Percentiles rank a stretch among this genome's conserved stretches.
phyloP scores from a whole-genome alignment of 345 rosid genomes.

The Salix koriyanagi region DNA sequence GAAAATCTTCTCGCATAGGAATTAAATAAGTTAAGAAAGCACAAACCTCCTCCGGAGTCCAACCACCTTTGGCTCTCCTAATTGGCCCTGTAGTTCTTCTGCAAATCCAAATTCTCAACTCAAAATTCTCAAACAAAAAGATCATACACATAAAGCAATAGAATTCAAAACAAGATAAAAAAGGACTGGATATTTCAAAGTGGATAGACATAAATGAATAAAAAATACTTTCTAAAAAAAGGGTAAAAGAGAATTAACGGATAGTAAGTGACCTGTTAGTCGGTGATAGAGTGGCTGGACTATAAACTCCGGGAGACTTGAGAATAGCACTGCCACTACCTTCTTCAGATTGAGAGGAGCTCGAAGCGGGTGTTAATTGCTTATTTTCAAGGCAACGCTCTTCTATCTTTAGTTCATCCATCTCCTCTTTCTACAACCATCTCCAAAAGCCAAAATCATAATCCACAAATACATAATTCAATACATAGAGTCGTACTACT shows the following conservation, averaged over 20 bases:
- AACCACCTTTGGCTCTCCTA: conserved; percentile 96
- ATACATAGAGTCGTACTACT: not conserved
- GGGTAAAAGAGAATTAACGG: not conserved
- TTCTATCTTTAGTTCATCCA: conserved; percentile 52
- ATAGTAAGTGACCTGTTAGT: conserved; percentile 42
- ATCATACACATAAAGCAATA: not conserved
- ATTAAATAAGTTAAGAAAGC: conserved; percentile 1
- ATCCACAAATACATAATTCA: conserved; percentile 12
- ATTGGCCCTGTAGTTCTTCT: conserved; percentile 98
- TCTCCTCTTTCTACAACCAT: conserved; percentile 42
- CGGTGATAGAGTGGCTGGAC: conserved; percentile 66
- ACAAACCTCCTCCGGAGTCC: conserved; percentile 89
- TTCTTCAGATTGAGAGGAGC: conserved; percentile 72
- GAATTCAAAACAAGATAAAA: not conserved
- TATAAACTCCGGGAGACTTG: conserved; percentile 67
- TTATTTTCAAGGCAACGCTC: conserved; percentile 80
- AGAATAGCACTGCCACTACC: conserved; percentile 60
- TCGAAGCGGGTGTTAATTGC: conserved; percentile 67
- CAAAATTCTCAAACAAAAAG: not conserved
- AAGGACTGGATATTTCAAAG: not conserved
- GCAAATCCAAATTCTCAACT: conserved; percentile 22
- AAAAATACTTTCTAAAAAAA: not conserved
- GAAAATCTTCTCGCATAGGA: not conserved
- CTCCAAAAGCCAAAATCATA: conserved; percentile 38
- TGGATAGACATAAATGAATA: no score